These are phyloP conservation scores for Graphilbum fragrans DNA, from an alignment of 2,329 filamentous ascomycete species.

Conservation along the genomic window DNA sequence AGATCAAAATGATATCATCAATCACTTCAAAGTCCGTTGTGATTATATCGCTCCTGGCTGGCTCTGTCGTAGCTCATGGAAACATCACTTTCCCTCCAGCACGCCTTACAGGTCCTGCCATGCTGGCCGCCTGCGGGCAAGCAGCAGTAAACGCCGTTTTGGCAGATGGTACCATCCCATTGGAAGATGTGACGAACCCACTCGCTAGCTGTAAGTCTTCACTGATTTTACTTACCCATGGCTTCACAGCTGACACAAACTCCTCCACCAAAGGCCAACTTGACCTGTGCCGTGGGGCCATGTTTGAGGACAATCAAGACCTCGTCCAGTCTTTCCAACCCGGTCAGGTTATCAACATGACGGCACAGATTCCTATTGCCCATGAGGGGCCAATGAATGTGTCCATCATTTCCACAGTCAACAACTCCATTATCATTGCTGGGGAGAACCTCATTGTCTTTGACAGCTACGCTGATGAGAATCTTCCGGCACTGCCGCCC, in stretches of 20 bases:
- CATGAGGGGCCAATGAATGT: conserved; percentile 40
- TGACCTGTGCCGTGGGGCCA: conserved; percentile 34
- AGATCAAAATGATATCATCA: too few species aligned
- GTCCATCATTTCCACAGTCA: conserved; percentile 40
- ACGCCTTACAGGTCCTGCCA: conserved; percentile 29
- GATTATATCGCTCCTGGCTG: too few species aligned
- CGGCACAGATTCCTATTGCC: conserved; percentile 27
- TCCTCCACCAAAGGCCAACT: conserved; percentile 20
- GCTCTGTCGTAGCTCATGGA: conserved; percentile 30
- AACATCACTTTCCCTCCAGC: conserved; percentile 27
- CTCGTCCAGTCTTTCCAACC: conserved; percentile 28
- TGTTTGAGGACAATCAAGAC: conserved; percentile 30
- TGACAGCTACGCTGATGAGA: conserved; percentile 39
- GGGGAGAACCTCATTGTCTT: conserved; percentile 41
- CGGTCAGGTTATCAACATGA: conserved; percentile 30
- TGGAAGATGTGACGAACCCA: conserved; percentile 17
- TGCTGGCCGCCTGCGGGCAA: conserved; percentile 29
- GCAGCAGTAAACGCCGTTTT: conserved; percentile 23
- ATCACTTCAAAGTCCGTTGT: too few species aligned
- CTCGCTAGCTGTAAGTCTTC: conserved; percentile 16
- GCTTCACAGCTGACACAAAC: too few species aligned
- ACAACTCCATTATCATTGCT: conserved; percentile 32
- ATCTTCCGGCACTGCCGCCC: conserved; percentile 18
- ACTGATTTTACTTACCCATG: too few species aligned
- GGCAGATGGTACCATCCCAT: conserved; percentile 22